Base-by-base conservation (phyloP, 495 filamentous ascomycete genomes). In the Xeromyces bisporus region DNA sequence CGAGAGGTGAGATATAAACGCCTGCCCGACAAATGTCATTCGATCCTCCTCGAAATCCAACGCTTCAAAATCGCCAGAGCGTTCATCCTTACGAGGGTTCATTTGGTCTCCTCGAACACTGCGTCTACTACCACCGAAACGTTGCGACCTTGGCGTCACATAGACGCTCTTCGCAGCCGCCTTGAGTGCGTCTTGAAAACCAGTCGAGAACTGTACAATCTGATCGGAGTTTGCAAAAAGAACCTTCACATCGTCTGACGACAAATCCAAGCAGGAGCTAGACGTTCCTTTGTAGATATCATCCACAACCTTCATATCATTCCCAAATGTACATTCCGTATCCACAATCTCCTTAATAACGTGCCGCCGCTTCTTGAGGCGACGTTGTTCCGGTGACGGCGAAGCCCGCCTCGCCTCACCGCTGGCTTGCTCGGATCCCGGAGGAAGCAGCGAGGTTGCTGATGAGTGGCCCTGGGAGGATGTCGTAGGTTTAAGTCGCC, bases 241-340 rank as follows among this genome's bases (percentile, higher is more conserved):
- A 10, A 75, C 64, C 48, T 81, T 89, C 36, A 89, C 73, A 34
- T 93, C 91, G 27, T 85, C 77, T 11, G 63, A 49, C 15, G 77
- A 80, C n/a, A 94, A 66, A 31, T 80, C 70, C 12, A 82, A 68
- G 28, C 76, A 78, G 11, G 82, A 75, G 38, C 78, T 77, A 0
- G 82, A 83, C 0, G 89, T 94, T n/a, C 78, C 82, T 51, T 86
- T 91, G 61, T 94, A 97, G 26, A 96, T 93, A 43, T 93, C 83
- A 44, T 91, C 80, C 4, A 91, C 75, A 23, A 97, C 82, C 42
- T 80, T 92, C 82, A 97, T 87, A 53, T 97, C 89, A 37, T 77
- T 67, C 27, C 82, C 67, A 50, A 86, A 96, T 10, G 71, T 70
- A 17, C 77, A 69, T 47, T 97, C 89, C 2, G 91, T 97, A 41